Evolutionary conservation across 148 eudicot genomes (phyloP), one percentile per base, ranked within the genome.

Genomic region (Mesembryanthemum crystallinum): DNA sequence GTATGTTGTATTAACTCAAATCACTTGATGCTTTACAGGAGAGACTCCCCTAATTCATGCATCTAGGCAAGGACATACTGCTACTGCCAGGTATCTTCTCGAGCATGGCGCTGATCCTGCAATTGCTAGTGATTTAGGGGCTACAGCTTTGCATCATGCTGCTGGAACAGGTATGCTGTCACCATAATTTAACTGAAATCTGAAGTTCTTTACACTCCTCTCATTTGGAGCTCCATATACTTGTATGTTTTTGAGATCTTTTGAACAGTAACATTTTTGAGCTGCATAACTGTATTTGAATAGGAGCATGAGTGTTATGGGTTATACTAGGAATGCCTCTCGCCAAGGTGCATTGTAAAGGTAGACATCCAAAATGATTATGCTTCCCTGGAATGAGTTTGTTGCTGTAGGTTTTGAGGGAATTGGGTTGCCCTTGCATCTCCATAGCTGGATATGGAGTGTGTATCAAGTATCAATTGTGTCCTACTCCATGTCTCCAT

Each of bases 1-100:
- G 54, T 30, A 32, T 67, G n/a, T 0, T 21, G 25, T 29, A 18
- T 37, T 69, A 51, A 57, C 51, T 11, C 45, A 57, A 29, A 71
- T 66, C 30, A 68, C 45, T 62, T 37, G 24, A 33, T 65, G 49
- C 18, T 74, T 72, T 76, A 63, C 73, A 95, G 99, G 99, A 64
- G 99, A 95, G 82, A 92, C 98, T 58, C 91, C 99, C 77, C 87
- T 95, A 61, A 77, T 88, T 78, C 99, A 95, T 83, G 94, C 99
- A 80, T 94, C 97, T 58, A 82, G 99, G 77, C 97, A 88, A 87
- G 98, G 99, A 27, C 96, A 95, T 67, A 84, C 78, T 71, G 59
- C 81, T 49, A 88, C 91, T 42, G 94, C 86, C 75, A 88, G 84
- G 72, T 95, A 87, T 83, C 98, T 95, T 72, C 71, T 95, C 25